phyloP scores from a whole-genome alignment of 129 eudicot genomes.

The Flaveria brownii region DNA sequence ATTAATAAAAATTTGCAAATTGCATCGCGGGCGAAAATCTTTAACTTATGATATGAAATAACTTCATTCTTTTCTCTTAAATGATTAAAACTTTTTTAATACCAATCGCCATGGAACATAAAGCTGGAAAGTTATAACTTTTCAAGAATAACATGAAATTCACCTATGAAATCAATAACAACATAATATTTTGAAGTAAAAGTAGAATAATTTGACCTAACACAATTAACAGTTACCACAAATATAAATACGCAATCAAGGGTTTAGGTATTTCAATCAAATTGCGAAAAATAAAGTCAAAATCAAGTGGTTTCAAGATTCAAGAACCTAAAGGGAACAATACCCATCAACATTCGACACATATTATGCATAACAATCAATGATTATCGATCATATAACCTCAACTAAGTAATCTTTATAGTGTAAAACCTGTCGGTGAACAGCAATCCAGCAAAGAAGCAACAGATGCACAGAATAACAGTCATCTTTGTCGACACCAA shows the following conservation, averaged over 20 bases:
- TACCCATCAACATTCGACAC: not conserved
- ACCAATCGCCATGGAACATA: not conserved
- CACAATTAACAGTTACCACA: not conserved
- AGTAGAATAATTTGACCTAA: not conserved
- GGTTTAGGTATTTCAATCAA: not conserved
- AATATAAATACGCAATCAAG: not conserved
- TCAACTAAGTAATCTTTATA: constrained; percentile 2
- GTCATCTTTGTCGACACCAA: constrained; percentile 61
- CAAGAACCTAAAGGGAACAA: constrained; percentile 7
- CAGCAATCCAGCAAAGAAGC: constrained; percentile 90
- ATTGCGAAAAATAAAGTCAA: not conserved
- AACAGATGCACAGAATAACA: constrained; percentile 56
- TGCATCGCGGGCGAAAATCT: not conserved
- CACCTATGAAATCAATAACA: constrained; percentile 2
- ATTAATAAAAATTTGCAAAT: not conserved
- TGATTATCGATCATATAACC: not conserved
- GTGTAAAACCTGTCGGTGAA: constrained; percentile 77
- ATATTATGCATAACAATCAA: not conserved
- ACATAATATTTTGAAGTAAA: not conserved
- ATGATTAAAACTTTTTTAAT: not conserved
- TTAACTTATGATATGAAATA: not conserved
- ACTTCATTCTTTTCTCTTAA: not conserved
- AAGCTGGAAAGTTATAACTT: not conserved
- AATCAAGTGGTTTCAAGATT: constrained; percentile 19
- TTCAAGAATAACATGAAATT: not conserved